A percentile compares a stretch with the other conserved stretches of the same genome.
phyloP scores from a whole-genome alignment of 805 yeast genomes.

The Metahyphopichia silvanorum region DNA sequence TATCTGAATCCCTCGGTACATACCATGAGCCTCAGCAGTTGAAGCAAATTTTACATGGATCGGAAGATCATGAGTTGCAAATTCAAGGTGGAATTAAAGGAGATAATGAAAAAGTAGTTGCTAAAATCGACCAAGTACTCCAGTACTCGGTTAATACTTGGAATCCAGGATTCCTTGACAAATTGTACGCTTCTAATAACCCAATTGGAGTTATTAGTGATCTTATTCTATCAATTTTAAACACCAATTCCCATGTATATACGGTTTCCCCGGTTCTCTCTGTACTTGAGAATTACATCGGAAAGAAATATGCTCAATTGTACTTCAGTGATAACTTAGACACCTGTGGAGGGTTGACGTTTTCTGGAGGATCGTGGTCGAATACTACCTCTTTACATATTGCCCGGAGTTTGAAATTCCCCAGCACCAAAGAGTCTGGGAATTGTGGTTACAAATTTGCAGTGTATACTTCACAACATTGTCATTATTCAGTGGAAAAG shows the following conservation, averaged over 20 bases:
- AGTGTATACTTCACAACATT: slow-evolving; percentile 65
- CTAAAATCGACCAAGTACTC: slow-evolving; percentile 53
- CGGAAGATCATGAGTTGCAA: slow-evolving; percentile 33
- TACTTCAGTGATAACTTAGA: slow-evolving; percentile 46
- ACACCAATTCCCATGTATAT: slow-evolving; percentile 83
- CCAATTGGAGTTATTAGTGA: slow-evolving; percentile 81
- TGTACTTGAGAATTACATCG: slow-evolving; percentile 66
- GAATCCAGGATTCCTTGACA: slow-evolving; percentile 84
- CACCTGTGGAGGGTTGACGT: slow-evolving; percentile 76
- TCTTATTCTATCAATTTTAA: slow-evolving; percentile 60
- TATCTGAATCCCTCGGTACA: slow-evolving; percentile 48
- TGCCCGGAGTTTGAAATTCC: slow-evolving; percentile 64
- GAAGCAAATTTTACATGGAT: slow-evolving; percentile 21
- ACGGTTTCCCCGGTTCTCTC: slow-evolving; percentile 82
- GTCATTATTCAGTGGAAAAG: slow-evolving; percentile 78
- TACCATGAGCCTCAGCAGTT: slow-evolving; percentile 50
- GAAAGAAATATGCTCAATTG: slow-evolving; percentile 62
- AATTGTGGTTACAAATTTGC: slow-evolving; percentile 55
- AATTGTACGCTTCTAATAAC: slow-evolving; percentile 79
- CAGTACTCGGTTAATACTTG: slow-evolving; percentile 76
- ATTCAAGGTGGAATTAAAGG: slow-evolving; percentile 28
- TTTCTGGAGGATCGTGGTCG: slow-evolving; percentile 87
- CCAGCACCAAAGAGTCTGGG: slow-evolving; percentile 67
- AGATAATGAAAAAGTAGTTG: slow-evolving; percentile 39
- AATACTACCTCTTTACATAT: slow-evolving; percentile 73